phyloP scores from a whole-genome alignment of 1,284 basidiomycete genomes.

The Trichosporon asahii region DNA sequence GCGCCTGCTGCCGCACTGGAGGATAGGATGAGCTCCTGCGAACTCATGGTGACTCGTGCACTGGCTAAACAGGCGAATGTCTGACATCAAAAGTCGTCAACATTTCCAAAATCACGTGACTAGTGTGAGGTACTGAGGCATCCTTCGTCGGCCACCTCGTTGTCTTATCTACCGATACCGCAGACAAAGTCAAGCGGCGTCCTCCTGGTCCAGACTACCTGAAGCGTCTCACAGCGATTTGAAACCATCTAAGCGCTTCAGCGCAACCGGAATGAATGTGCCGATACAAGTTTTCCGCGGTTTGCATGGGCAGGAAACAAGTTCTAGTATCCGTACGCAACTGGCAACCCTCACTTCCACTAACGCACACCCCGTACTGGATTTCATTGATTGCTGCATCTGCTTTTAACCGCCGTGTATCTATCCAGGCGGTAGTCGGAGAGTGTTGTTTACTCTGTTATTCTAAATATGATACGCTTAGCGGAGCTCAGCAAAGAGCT shows the following conservation, averaged over 20 bases:
- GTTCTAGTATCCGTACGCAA: no score
- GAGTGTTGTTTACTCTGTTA: not conserved
- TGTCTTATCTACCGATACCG: not conserved
- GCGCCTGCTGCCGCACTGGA: constrained; percentile 37
- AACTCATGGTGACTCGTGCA: constrained; percentile 25
- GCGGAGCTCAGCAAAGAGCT: constrained; percentile 64
- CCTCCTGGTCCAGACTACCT: no score
- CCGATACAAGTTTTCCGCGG: no score
- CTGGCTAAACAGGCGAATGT: no score
- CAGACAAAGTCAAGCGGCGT: no score
- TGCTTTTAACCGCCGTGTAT: constrained; percentile 18
- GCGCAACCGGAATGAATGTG: no score
- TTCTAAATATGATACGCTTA: constrained; percentile 32
- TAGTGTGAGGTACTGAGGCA: not conserved
- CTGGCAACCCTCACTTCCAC: no score
- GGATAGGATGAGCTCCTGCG: constrained; percentile 48
- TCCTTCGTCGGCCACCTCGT: not conserved
- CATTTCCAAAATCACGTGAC: constrained; percentile 17
- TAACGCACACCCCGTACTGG: not conserved
- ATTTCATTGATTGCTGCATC: constrained; percentile 26
- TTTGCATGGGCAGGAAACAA: no score
- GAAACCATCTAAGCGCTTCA: no score
- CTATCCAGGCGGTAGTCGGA: constrained; percentile 14
- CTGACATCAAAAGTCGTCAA: not conserved
- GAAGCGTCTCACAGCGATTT: no score